Conservation (phyloP, 768 basidiomycete species). For the Termitomyces sp. region DNA sequence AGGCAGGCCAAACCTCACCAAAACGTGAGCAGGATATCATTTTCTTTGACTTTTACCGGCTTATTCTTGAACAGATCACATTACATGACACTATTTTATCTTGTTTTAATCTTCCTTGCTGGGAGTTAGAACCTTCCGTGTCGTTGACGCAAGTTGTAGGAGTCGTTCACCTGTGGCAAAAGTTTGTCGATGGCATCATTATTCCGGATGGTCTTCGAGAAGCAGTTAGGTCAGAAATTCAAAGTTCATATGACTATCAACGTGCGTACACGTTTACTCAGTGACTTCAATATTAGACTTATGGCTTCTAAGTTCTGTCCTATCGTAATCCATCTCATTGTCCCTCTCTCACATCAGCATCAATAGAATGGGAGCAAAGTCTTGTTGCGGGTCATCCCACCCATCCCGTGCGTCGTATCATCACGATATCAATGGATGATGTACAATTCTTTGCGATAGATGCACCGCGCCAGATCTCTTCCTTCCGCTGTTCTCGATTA, state of each 20-base stretch:
- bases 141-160: constrained; percentile 23
- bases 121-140: constrained; percentile 30
- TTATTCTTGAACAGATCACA: constrained; percentile 14
- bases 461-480: constrained; percentile 50
- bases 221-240: constrained; percentile 35
- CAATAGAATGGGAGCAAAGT: constrained; percentile 56
- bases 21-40: background rate
- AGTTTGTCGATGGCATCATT: constrained; percentile 33
- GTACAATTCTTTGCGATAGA: constrained; percentile 26
- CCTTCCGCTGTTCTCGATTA: constrained; percentile 29
- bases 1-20: constrained; percentile 3
- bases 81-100: constrained; percentile 26
- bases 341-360: constrained; percentile 34
- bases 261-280: constrained; percentile 21
- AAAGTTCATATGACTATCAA: constrained; percentile 41
- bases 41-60: background rate
- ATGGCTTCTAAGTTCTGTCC: constrained; percentile 24
- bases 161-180: constrained; percentile 36
- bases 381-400: constrained; percentile 56
- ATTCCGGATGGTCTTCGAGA: constrained; percentile 26
- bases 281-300: background rate
- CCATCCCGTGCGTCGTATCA: constrained; percentile 38
- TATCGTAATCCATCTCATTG: constrained; percentile 36
- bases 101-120: constrained; percentile 28
- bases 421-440: background rate